These are phyloP conservation scores for Synchytrium microbalum DNA, from an alignment of 371 early-diverging fungal genomes.

Conservation along the genomic window DNA sequence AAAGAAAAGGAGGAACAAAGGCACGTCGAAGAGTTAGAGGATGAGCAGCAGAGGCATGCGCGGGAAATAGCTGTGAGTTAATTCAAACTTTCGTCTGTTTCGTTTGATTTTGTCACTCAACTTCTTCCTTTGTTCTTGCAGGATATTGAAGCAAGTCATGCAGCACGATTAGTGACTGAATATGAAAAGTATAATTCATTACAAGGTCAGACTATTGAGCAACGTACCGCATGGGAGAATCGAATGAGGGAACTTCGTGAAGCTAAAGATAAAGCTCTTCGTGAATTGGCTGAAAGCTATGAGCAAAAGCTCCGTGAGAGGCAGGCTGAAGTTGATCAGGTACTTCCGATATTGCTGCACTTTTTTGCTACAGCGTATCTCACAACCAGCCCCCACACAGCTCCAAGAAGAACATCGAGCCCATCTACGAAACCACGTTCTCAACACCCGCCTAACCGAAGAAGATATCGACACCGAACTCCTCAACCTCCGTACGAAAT, in stretches of 20 bases:
- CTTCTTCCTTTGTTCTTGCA: constrained; percentile 8
- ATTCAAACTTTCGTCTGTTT: not conserved
- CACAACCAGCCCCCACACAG: constrained; percentile 11
- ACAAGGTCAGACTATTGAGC: constrained; percentile 15
- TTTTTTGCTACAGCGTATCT: not conserved
- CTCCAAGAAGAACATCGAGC: constrained; percentile 40
- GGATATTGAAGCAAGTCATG: constrained; percentile 23
- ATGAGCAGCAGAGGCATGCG: constrained; percentile 9
- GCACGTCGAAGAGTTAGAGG: constrained; percentile 15
- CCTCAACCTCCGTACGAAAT: constrained; percentile 35
- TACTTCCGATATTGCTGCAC: not conserved
- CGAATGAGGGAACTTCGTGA: constrained; percentile 14
- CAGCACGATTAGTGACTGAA: constrained; percentile 21
- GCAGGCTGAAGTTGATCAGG: constrained; percentile 17
- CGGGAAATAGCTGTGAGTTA: constrained; percentile 22
- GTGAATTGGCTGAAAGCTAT: constrained; percentile 5
- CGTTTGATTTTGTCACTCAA: not conserved
- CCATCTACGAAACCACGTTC: constrained; percentile 40
- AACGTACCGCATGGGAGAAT: constrained; percentile 19
- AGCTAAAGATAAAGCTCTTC: constrained; percentile 3
- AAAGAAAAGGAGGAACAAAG: constrained; percentile 34
- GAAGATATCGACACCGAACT: constrained; percentile 49
- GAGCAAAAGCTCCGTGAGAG: constrained; percentile 20
- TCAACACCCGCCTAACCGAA: constrained; percentile 43
- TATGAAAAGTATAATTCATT: constrained; percentile 30